Conservation (phyloP, 176 grass and related monocot species). For the Oryza australiensis region DNA sequence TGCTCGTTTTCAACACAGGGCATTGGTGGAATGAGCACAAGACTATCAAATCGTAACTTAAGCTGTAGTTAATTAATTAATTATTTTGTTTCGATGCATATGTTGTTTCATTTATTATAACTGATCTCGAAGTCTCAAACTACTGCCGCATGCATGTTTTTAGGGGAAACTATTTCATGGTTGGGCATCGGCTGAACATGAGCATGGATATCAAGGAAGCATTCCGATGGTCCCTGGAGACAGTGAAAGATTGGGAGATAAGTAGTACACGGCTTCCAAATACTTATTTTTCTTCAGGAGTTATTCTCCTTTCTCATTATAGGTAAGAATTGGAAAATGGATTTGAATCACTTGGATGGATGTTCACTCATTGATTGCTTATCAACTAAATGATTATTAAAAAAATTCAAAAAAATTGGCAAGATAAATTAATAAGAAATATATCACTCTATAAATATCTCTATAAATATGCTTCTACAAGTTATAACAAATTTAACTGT, state of each 20-base stretch:
- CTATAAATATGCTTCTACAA: too few species aligned
- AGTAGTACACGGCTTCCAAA: neutral
- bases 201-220: conserved; percentile 41
- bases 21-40: conserved; percentile 55
- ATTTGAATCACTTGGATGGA: too few species aligned
- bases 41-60: conserved; percentile 30
- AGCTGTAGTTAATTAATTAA: neutral
- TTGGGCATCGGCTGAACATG: conserved; percentile 21
- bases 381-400: too few species aligned
- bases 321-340: conserved; percentile 16
- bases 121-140: neutral
- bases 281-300: conserved; percentile 44
- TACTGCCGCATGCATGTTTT: neutral
- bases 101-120: neutral
- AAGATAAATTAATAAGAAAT: too few species aligned
- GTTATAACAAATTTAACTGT: too few species aligned
- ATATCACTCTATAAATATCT: too few species aligned
- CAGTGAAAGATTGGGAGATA: conserved; percentile 32
- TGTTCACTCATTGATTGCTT: too few species aligned
- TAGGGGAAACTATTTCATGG: conserved; percentile 58
- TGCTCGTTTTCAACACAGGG: conserved; percentile 50
- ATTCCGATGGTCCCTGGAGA: conserved; percentile 24
- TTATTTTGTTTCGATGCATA: neutral
- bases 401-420: too few species aligned
- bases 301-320: conserved; percentile 43